Evolutionary conservation across 805 yeast species (phyloP).

Genomic region (Candida boidinii): DNA sequence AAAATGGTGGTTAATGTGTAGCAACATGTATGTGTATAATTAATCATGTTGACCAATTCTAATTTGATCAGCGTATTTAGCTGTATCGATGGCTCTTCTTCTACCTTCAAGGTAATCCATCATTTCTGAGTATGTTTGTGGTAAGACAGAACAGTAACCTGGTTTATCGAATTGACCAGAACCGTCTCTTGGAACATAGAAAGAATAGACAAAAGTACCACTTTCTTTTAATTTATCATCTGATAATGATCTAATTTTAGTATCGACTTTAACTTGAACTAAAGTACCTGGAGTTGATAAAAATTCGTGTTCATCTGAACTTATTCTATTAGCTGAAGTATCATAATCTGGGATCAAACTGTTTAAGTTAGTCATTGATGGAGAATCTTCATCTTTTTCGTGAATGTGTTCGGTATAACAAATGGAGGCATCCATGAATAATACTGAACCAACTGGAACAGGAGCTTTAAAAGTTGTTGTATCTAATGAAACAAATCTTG

Average conservation of each 20-base stretch:
- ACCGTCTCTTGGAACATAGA: slow-evolving; percentile 65
- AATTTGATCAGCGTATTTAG: slow-evolving; percentile 47
- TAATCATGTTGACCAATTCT: too few relatives aligned
- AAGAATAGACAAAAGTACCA: slow-evolving; percentile 84
- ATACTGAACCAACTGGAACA: slow-evolving; percentile 90
- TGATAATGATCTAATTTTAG: slow-evolving; percentile 56
- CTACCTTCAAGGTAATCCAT: slow-evolving; percentile 85
- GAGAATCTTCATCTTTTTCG: slow-evolving; percentile 17
- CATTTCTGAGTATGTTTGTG: slow-evolving; percentile 87
- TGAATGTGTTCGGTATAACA: slow-evolving; percentile 81
- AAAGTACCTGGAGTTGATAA: slow-evolving; percentile 75
- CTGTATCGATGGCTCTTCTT: slow-evolving; percentile 81
- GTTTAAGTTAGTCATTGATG: slow-evolving; percentile 16
- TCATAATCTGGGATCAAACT: slow-evolving; percentile 36
- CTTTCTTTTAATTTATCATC: slow-evolving; percentile 56
- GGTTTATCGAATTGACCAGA: slow-evolving; percentile 32
- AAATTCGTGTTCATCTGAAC: slow-evolving; percentile 46
- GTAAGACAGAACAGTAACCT: slow-evolving; percentile 71
- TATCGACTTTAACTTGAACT: slow-evolving; percentile 83
- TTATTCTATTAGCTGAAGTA: slow-evolving; percentile 47
- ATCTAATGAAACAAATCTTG: slow-evolving; percentile 84
- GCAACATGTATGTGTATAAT: too few relatives aligned
- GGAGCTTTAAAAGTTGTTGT: slow-evolving; percentile 90
- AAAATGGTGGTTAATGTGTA: too few relatives aligned
- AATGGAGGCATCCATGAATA: slow-evolving; percentile 73